These are phyloP conservation scores for Gastrolobium bilobum DNA, from an alignment of 306 rosid species.

Conservation along the genomic window DNA sequence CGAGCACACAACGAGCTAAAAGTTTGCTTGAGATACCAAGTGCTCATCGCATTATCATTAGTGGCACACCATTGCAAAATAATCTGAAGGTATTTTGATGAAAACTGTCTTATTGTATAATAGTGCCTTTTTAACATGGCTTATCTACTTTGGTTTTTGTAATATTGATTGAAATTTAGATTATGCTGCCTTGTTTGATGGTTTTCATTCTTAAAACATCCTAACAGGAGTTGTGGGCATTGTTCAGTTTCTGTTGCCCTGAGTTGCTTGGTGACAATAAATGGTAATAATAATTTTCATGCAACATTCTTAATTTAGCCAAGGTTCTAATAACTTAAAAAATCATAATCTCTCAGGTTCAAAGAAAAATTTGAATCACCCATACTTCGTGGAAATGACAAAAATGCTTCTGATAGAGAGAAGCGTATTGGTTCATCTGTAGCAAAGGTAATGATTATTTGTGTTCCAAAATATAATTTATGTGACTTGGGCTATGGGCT, in stretches of 20 bases:
- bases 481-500: slow-evolving; percentile 30
- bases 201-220: slow-evolving; percentile 42
- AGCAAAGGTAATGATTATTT: slow-evolving; percentile 73
- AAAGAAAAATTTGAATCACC: slow-evolving; percentile 73
- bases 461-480: slow-evolving; percentile 32
- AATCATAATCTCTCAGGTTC: slow-evolving; percentile 67
- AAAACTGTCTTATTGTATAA: slow-evolving; percentile 12
- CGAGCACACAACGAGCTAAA: slow-evolving; percentile 96
- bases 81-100: slow-evolving; percentile 77
- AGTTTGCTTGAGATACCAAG: slow-evolving; percentile 92
- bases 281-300: slow-evolving; percentile 62
- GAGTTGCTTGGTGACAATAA: slow-evolving; percentile 86
- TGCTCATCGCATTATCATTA: slow-evolving; percentile 82
- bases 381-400: slow-evolving; percentile 92
- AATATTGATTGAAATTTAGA: slow-evolving; percentile 25
- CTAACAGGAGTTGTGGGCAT: slow-evolving; percentile 91
- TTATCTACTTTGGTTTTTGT: slow-evolving; percentile 12
- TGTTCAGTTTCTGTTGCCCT: slow-evolving; percentile 92
- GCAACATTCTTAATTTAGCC: slow-evolving; percentile 35
- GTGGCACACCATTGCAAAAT: slow-evolving; percentile 95
- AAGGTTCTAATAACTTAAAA: slow-evolving; percentile 45
- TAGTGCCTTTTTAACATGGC: background rate
- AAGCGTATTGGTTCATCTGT: slow-evolving; percentile 72
- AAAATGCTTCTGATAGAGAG: slow-evolving; percentile 80
- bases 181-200: slow-evolving; percentile 34